Evolutionary conservation across 345 rosid species (phyloP).

Genomic region (Zanthoxylum bungeanum): DNA sequence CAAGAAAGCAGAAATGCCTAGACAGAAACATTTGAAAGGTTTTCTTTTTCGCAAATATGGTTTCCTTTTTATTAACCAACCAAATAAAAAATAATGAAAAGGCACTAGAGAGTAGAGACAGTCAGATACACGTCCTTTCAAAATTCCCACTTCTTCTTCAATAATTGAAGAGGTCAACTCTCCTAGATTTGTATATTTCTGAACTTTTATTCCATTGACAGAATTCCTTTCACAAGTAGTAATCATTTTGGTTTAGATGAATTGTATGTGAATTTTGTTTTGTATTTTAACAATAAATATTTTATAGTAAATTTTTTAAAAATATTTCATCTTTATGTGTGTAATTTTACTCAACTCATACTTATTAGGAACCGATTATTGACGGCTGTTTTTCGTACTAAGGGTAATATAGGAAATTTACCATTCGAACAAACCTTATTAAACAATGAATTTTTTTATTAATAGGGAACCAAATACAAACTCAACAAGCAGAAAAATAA

Average conservation of each 20-base stretch:
- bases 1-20: background rate
- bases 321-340: too few species aligned
- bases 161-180: slow-evolving; percentile 19
- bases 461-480: too few species aligned
- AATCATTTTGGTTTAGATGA: background rate
- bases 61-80: background rate
- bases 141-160: slow-evolving; percentile 13
- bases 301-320: too few species aligned
- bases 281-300: background rate
- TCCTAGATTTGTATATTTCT: background rate
- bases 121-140: background rate
- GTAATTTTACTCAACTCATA: too few species aligned
- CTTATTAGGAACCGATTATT: too few species aligned
- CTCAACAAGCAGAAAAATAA: too few species aligned
- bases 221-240: background rate
- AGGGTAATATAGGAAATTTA: too few species aligned
- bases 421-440: too few species aligned
- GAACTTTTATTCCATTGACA: background rate
- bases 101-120: background rate
- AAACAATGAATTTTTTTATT: too few species aligned
- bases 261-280: background rate
- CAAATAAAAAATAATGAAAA: background rate
- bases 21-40: background rate
- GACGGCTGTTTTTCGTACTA: too few species aligned
- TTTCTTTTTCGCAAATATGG: background rate